Evolutionary conservation across 176 grass and related monocot genomes (phyloP).

Genomic region (Hyparrhenia diplandra): DNA sequence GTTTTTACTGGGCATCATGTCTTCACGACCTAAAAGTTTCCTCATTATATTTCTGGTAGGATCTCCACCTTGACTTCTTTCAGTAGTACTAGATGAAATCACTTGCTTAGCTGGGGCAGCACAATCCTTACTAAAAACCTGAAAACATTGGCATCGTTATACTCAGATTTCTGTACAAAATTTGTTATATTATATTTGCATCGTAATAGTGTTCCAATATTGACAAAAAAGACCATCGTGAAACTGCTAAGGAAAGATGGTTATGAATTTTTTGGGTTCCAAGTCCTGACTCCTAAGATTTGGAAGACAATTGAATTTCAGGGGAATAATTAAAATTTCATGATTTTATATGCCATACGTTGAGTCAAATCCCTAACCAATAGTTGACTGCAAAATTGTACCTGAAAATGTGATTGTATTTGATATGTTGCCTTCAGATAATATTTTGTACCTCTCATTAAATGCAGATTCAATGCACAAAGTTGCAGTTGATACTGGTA

Average conservation of each 20-base stretch:
- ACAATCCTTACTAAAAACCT: conserved; percentile 30
- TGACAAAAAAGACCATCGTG: background rate
- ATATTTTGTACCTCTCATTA: too few relatives aligned
- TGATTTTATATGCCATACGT: background rate
- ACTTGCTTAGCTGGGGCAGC: background rate
- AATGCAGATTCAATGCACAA: background rate
- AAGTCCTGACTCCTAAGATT: background rate
- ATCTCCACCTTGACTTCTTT: background rate
- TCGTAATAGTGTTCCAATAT: background rate
- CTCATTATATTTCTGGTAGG: conserved; percentile 5
- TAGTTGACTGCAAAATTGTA: background rate
- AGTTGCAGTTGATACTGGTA: background rate
- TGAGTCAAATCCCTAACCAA: background rate
- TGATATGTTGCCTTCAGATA: background rate
- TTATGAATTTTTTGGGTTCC: background rate
- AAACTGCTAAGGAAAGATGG: background rate
- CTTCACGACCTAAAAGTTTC: background rate
- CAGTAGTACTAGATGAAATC: conserved; percentile 5
- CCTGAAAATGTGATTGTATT: background rate
- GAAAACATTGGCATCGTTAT: conserved; percentile 13
- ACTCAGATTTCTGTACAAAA: background rate
- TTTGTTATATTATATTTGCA: background rate
- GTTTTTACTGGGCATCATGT: background rate
- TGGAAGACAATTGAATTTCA: background rate
- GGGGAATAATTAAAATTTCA: background rate